phyloP scores from a whole-genome alignment of 805 yeast species.

The Hanseniaspora hatyaiensis region DNA sequence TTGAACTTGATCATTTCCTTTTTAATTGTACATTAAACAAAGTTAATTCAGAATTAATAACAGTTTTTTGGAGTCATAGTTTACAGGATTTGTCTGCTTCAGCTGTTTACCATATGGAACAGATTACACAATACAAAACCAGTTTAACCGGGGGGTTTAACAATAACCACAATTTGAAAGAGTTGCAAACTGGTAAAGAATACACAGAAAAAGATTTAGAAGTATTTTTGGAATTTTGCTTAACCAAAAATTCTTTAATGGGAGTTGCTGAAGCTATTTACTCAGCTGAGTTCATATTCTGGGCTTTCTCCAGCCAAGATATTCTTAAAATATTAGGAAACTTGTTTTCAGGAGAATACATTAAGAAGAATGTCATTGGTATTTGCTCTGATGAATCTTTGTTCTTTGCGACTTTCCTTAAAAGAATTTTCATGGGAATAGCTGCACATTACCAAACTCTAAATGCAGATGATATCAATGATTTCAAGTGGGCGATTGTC shows the following conservation, averaged over 20 bases:
- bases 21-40: too few relatives aligned
- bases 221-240: conserved; percentile 47
- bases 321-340: conserved; percentile 34
- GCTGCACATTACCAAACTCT: background rate
- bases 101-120: background rate
- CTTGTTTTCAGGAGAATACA: conserved; percentile 32
- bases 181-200: too few relatives aligned
- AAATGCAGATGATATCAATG: background rate
- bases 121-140: too few relatives aligned
- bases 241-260: conserved; percentile 64
- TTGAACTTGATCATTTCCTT: background rate
- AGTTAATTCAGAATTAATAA: background rate
- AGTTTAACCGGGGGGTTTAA: too few relatives aligned
- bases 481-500: background rate
- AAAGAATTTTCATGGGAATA: conserved; percentile 19
- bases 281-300: conserved; percentile 48
- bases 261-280: conserved; percentile 76
- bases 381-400: conserved; percentile 53
- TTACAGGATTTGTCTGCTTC: background rate
- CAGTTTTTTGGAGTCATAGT: conserved; percentile 2
- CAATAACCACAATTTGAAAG: too few relatives aligned
- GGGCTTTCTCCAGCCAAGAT: conserved; percentile 35
- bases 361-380: conserved; percentile 75
- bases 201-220: conserved; percentile 21
- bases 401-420: conserved; percentile 20